Evolutionary conservation across 495 filamentous ascomycete species (phyloP).

Genomic region (Tuber microsphaerosporum): DNA sequence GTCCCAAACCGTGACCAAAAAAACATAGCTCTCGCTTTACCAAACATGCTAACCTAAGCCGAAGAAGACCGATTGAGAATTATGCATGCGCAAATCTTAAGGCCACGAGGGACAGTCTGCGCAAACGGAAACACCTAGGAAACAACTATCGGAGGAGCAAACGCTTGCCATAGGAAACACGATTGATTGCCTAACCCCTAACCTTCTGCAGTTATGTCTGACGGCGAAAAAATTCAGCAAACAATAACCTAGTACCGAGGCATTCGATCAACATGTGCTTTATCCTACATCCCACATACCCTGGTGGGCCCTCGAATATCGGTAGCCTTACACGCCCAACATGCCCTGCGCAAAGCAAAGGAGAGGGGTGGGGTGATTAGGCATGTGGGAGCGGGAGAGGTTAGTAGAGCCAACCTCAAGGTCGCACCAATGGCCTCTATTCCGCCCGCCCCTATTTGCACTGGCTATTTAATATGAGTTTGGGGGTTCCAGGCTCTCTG

Average conservation of each 20-base stretch:
- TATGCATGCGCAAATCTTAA: neutral
- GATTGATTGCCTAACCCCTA: neutral
- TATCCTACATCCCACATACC: neutral
- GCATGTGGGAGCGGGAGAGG: neutral
- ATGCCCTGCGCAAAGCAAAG: neutral
- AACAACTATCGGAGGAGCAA: neutral
- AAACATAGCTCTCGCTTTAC: neutral
- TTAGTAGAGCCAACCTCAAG: neutral
- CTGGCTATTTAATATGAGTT: neutral
- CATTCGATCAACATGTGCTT: neutral
- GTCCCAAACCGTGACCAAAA: neutral
- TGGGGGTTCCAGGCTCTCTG: neutral
- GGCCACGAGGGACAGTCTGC: neutral
- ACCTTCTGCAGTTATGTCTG: neutral
- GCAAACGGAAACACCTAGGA: neutral
- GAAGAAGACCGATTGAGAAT: neutral
- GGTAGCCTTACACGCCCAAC: neutral
- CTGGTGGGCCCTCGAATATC: neutral
- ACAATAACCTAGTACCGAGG: neutral
- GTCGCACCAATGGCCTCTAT: neutral
- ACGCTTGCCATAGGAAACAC: neutral
- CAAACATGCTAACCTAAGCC: neutral
- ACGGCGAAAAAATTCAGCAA: neutral
- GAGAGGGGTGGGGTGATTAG: neutral
- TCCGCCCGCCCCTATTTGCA: neutral